Percentiles rank a stretch among this genome's conserved stretches.
These are phyloP conservation scores for Astrothelium subdiscretum DNA, from an alignment of 495 filamentous ascomycete genomes.

Conservation along the genomic window DNA sequence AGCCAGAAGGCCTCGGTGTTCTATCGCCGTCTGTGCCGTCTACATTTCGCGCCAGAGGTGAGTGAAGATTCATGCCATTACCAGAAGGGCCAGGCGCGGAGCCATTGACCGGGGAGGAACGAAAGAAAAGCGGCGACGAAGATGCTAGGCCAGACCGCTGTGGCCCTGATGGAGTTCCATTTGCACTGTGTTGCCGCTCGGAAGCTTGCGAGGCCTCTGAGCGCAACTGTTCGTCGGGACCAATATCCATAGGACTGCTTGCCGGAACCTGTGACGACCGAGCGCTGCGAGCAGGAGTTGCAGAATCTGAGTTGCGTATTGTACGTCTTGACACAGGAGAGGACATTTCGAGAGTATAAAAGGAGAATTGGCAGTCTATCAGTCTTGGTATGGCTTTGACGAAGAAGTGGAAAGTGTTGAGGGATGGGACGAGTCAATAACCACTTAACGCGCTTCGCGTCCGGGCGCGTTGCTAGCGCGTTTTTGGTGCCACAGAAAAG, in stretches of 20 bases:
- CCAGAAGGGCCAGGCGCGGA: slow-evolving; percentile 36
- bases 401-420: not conserved
- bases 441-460: not conserved
- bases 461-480: not conserved
- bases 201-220: slow-evolving; percentile 35
- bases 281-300: slow-evolving; percentile 42
- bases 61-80: slow-evolving; percentile 49
- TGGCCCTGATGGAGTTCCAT: slow-evolving; percentile 26
- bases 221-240: slow-evolving; percentile 34
- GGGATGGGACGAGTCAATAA: not conserved
- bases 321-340: slow-evolving; percentile 17
- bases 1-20: slow-evolving; percentile 58
- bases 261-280: slow-evolving; percentile 39
- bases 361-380: not conserved
- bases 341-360: slow-evolving; percentile 17
- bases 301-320: slow-evolving; percentile 43
- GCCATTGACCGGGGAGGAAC: slow-evolving; percentile 58
- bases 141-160: slow-evolving; percentile 29
- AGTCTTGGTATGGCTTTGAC: not conserved
- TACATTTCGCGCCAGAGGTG: slow-evolving; percentile 48
- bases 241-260: slow-evolving; percentile 40
- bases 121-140: slow-evolving; percentile 76
- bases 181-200: slow-evolving; percentile 27
- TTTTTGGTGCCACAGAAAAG: not conserved
- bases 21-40: slow-evolving; percentile 49